Base-by-base conservation (phyloP, 2,329 filamentous ascomycete genomes). In the Exophiala spinifera region DNA sequence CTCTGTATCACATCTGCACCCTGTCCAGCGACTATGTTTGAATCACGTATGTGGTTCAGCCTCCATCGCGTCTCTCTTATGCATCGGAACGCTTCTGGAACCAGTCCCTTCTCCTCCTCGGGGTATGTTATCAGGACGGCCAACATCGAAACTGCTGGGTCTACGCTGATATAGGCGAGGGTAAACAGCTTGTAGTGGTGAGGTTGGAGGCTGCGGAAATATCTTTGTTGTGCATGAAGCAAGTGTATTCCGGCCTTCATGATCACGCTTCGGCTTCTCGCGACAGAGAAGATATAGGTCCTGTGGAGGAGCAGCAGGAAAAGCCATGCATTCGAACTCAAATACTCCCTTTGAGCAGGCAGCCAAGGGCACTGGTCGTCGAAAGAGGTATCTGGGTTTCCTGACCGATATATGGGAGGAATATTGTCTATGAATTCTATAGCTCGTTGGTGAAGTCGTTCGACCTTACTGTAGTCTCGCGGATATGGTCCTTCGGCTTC, bases 1-100 rank as follows among this genome's bases (percentile, higher is more conserved):
- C 52, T 50, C 47, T 56, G 48, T 23, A 56, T 46, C 13, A 55
- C 56, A 11, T 56, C 48, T 23, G 56, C 49, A 1, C 52, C 51
- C n/a, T 47, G 51, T 40, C 51, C 51, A 11, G 51, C 51, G 4
- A 53, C 45, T n/a, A 37, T 33, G 21, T 53, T 53, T n/a, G 51
- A 44, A 21, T 17, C 14, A 33, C 51, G 45, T 25, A 53, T 53
- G 3, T 14, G 46, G 19, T 53, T 53, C 4, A 53, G 28, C 44
- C 51, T 49, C 14, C 37, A 28, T n/a, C 49, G 45, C 2, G 51
- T 44, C 34, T 53, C 51, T n/a, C 36, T 36, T 19, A 49, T 44
- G 19, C 51, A 45, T 19, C 45, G 39, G 20, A 53, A 53, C 2
- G 45, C 51, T n/a, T 53, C 45, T 19, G 23, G n/a, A 14, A 53